A percentile compares a stretch with the other conserved stretches of the same genome.
Conservation (phyloP, 257 asterid species). For the Solanum neorickii region DNA sequence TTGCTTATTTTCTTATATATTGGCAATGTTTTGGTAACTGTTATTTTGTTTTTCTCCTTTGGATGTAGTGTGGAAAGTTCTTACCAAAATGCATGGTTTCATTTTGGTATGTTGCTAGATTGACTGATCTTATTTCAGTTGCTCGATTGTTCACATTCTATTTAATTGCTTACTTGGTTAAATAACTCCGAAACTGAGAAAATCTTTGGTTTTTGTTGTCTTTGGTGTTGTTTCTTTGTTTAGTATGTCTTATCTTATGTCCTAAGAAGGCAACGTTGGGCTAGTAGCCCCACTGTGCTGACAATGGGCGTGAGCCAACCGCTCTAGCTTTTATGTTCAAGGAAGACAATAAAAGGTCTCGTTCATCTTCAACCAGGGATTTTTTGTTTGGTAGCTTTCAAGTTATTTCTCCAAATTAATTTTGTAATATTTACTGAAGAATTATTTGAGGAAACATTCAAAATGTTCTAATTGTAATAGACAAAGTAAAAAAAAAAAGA, state of each 20-base stretch:
- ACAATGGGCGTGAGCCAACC: constrained; percentile 99
- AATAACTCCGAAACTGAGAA: constrained; percentile 69
- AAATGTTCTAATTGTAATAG: background rate
- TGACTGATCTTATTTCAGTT: constrained; percentile 28
- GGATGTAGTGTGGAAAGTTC: constrained; percentile 72
- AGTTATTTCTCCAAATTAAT: constrained; percentile 8
- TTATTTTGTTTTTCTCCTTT: constrained; percentile 19
- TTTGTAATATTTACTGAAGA: background rate
- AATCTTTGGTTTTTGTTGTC: constrained; percentile 90
- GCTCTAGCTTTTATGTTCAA: constrained; percentile 95
- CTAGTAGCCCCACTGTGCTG: constrained; percentile 99
- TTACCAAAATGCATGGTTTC: constrained; percentile 66
- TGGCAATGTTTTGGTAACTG: constrained; percentile 16
- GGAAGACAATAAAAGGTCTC: constrained; percentile 91
- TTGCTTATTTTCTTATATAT: constrained; percentile 8
- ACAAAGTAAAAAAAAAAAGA: background rate
- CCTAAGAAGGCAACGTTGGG: constrained; percentile 99
- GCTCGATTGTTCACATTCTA: constrained; percentile 29
- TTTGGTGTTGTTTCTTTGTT: constrained; percentile 96
- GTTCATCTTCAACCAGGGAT: constrained; percentile 95
- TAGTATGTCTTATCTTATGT: constrained; percentile 89
- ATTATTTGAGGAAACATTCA: background rate
- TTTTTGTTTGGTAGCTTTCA: constrained; percentile 61
- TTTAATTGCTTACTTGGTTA: constrained; percentile 48
- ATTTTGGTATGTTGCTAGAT: constrained; percentile 50